Evolutionary conservation across 179 eudicot species (phyloP), one percentile per base, ranked within the genome.

Genomic region (Drosera spatulata): DNA sequence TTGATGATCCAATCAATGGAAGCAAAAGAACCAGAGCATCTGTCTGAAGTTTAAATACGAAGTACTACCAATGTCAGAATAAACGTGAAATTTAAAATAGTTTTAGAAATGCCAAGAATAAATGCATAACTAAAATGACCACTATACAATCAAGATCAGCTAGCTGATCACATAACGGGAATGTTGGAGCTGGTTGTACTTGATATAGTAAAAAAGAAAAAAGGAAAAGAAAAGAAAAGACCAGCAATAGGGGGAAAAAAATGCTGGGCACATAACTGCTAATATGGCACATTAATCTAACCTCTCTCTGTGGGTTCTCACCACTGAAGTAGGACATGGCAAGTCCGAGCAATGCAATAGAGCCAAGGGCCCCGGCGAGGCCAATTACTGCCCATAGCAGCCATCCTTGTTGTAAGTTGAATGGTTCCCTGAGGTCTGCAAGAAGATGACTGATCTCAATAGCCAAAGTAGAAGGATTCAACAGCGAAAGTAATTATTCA

Each of bases 1-100:
- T 69, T 44, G 99, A 93, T 56, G 96, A 85, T 59, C 97, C 99
- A 75, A 93, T 84, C 78, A 93, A 66, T n/a, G 99, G 99, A 68
- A 93, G 88, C 76, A 89, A 68, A 56, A 73, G 80, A 57, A 80
- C 81, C 52, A 89, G 76, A 70, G 96, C 95, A 86, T 89, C 97
- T 52, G 90, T 84, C 96, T 93, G 85, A 66, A 78, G 62, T 50
- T 57, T 66, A 66, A 13, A n/a, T 53, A 53, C 22, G 47, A 62
- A 69, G 65, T 33, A 65, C 58, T 42, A 41, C 47, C 13, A 10
- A 50, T 15, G 13, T 1, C 11, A 50, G n/a, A 50, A 15, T 10
- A 50, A 50, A 15, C 53, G 13, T 50, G n/a, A 50, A 11, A 10
- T 10, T 10, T 15, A 8, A 50, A 10, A 15, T 2, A 46, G 11